Evolutionary conservation across 2,329 filamentous ascomycete genomes (phyloP).

Genomic region (Nemania bipapillata): DNA sequence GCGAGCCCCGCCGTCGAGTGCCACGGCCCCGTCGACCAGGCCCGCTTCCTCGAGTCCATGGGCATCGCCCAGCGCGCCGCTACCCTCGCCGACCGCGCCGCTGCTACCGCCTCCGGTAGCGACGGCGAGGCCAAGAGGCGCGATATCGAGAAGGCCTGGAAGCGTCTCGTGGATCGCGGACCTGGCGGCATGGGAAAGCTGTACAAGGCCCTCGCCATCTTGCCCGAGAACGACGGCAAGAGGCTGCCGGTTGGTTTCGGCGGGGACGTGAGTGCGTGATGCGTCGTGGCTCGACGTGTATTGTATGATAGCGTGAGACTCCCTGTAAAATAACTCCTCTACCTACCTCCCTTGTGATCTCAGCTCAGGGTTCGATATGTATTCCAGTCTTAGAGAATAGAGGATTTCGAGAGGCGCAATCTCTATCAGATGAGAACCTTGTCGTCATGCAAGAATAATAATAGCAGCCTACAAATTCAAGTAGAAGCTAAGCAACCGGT

Average conservation of each 20-base stretch:
- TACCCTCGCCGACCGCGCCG: slow-evolving; percentile 66
- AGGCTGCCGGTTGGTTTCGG: slow-evolving; percentile 92
- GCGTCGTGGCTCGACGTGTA: background rate
- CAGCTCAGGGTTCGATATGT: background rate
- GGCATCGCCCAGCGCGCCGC: slow-evolving; percentile 83
- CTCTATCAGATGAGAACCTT: background rate
- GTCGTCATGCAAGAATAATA: slow-evolving; percentile 8
- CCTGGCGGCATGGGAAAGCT: slow-evolving; percentile 91
- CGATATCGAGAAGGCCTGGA: slow-evolving; percentile 79
- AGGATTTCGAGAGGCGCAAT: background rate
- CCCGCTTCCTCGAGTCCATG: slow-evolving; percentile 79
- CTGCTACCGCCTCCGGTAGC: too few species aligned
- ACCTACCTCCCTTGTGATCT: background rate
- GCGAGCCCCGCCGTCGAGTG: slow-evolving; percentile 86
- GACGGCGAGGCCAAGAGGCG: slow-evolving; percentile 61
- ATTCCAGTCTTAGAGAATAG: background rate
- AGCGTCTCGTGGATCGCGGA: slow-evolving; percentile 82
- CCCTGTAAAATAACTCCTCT: slow-evolving; percentile 1
- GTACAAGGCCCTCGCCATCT: slow-evolving; percentile 91
- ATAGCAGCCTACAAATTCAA: background rate
- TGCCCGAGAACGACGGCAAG: slow-evolving; percentile 80
- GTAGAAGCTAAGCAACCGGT: slow-evolving; percentile 6
- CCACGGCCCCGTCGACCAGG: slow-evolving; percentile 90
- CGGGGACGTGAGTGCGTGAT: slow-evolving; percentile 64
- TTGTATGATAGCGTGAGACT: background rate